A percentile compares a stretch with the other conserved stretches of the same genome.
These are phyloP conservation scores for Botrytis tulipae DNA, from an alignment of 2,329 filamentous ascomycete species.

Conservation along the genomic window DNA sequence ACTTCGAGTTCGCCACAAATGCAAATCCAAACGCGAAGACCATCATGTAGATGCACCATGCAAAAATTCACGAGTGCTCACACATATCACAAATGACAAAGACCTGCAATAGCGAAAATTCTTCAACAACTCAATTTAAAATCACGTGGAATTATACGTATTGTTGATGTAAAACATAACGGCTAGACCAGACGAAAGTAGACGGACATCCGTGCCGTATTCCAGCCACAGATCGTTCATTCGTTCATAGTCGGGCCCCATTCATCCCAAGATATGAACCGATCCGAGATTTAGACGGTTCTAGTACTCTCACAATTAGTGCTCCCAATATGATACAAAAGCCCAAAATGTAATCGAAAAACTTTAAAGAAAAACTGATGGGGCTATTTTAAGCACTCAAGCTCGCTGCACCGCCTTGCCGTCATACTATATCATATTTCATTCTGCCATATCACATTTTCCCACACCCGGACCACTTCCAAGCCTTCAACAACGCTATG, in stretches of 20 bases:
- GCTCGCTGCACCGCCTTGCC: neutral
- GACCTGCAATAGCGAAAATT: neutral
- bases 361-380: neutral
- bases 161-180: neutral
- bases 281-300: neutral
- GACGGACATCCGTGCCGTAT: neutral
- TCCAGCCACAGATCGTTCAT: conserved; percentile 4
- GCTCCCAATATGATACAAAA: conserved; percentile 8
- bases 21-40: neutral
- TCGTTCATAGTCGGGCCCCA: neutral
- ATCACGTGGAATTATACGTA: conserved; percentile 4
- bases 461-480: neutral
- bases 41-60: neutral
- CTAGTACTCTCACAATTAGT: neutral
- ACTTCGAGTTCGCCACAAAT: neutral
- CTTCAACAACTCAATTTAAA: conserved; percentile 4
- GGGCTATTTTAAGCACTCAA: neutral
- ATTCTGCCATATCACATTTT: neutral
- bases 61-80: neutral
- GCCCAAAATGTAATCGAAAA: conserved; percentile 5
- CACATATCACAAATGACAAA: neutral
- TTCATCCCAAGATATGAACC: neutral
- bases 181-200: neutral
- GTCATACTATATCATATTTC: neutral
- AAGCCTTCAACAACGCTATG: neutral